Evolutionary conservation across 306 rosid genomes (phyloP).

Genomic region (Rosa lucieae): DNA sequence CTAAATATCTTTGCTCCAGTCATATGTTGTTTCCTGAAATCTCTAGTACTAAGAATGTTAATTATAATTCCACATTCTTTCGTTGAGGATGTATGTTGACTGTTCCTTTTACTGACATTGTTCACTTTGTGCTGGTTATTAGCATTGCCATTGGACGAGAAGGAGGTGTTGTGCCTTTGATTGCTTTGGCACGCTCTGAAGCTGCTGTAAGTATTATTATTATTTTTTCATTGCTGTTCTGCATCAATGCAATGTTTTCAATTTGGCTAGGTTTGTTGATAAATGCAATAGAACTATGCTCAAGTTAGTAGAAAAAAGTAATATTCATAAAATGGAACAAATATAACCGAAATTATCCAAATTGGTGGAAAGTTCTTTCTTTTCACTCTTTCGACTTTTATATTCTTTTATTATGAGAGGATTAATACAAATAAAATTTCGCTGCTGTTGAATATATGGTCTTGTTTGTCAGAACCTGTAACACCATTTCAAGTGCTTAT

Average conservation of each 20-base stretch:
- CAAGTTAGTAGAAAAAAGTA: neutral
- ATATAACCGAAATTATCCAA: neutral
- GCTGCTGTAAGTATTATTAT: constrained; percentile 66
- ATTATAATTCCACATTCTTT: neutral
- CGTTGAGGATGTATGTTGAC: neutral
- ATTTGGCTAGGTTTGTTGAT: neutral
- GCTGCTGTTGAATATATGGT: neutral
- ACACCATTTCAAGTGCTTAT: neutral
- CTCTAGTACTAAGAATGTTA: neutral
- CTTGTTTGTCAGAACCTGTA: neutral
- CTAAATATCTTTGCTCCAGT: neutral
- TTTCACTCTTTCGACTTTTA: neutral
- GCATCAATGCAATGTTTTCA: neutral
- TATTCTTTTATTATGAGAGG: neutral
- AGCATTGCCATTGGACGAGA: constrained; percentile 98
- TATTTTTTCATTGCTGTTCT: constrained; percentile 1
- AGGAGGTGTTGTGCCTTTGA: constrained; percentile 98
- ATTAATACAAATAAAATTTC: neutral
- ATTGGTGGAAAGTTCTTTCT: neutral
- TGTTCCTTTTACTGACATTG: constrained; percentile 7
- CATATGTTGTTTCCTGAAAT: neutral
- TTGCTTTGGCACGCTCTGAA: constrained; percentile 91
- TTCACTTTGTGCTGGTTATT: constrained; percentile 29
- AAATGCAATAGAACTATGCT: neutral
- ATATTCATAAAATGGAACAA: neutral